Evolutionary conservation across 2,329 filamentous ascomycete species (phyloP).

Genomic region (Chrysoporthe cubensis): DNA sequence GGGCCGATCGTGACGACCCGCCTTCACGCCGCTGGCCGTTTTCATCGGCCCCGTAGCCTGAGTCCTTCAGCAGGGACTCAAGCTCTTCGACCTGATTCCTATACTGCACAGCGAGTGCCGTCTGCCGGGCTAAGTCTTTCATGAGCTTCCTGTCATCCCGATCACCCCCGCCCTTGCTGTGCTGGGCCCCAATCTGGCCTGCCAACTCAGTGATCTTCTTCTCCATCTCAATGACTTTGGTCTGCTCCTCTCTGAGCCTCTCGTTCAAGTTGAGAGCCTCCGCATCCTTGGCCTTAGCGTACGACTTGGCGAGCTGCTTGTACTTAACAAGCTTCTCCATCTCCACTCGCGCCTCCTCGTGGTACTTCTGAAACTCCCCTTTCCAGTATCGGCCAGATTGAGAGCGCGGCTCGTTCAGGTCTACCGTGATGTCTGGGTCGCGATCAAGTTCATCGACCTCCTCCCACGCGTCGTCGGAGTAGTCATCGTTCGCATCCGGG

Average conservation of each 20-base stretch:
- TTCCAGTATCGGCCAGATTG: conserved; percentile 83
- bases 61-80: conserved; percentile 52
- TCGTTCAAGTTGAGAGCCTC: conserved; percentile 69
- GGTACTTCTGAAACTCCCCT: conserved; percentile 73
- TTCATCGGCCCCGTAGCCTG: conserved; percentile 38
- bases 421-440: conserved; percentile 68
- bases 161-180: conserved; percentile 41
- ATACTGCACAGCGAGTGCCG: conserved; percentile 61
- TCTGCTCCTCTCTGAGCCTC: conserved; percentile 69
- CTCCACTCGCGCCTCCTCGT: conserved; percentile 71
- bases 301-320: conserved; percentile 79
- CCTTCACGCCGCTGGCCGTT: conserved; percentile 42
- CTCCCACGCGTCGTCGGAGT: conserved; percentile 55
- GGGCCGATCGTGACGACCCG: conserved; percentile 55
- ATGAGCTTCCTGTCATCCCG: conserved; percentile 53
- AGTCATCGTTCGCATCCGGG: conserved; percentile 34
- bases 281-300: conserved; percentile 75
- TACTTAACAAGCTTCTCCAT: conserved; percentile 79
- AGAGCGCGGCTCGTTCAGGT: conserved; percentile 74
- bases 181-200: conserved; percentile 52
- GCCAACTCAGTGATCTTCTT: conserved; percentile 63
- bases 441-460: conserved; percentile 51
- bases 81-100: conserved; percentile 63
- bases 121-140: conserved; percentile 61
- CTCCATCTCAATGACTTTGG: conserved; percentile 68